Base-by-base conservation (phyloP, 192 early-diverging fungal species). In the Mortierella antarctica region DNA sequence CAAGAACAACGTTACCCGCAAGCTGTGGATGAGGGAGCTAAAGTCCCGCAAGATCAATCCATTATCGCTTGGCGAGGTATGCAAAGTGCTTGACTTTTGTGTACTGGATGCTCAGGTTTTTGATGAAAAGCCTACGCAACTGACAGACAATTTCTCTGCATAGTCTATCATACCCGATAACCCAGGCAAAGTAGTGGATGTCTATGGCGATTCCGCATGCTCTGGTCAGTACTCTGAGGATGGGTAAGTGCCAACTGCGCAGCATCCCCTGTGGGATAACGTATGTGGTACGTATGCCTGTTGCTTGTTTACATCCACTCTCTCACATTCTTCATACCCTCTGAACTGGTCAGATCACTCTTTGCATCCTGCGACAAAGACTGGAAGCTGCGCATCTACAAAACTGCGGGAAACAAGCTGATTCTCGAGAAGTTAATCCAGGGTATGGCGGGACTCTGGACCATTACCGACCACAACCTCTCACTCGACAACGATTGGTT, bases 351-450 rank as follows among this genome's bases (percentile, higher is more conserved):
- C 57, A 87, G 86, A 20, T 83, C 83, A 21, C 73, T 91, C 6
- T 89, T 90, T 71, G 90, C 88, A 57, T 62, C 83, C 18, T 86
- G 86, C 57, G 88, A 86, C 15, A 85, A 90, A 68, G 90, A 90
- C 67, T 92, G 86, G 65, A 51, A 75, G 58, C 70, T 93, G 13
- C 83, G 87, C 70, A 85, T 92, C 46, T 92, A 90, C 67, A 85
- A 88, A 62, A 83, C 90, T 10, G 70, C 83, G 7, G 86, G 90
- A 5, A 57, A 70, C 40, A 71, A 67, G 18, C 72, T 90, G 14
- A 59, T 68, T 45, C 62, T 55, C 39, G 67, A 81, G 42, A 83
- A 72, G 46, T 60, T 74, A 17, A 85, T 92, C 14, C 71, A 80
- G 17, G 85, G 82, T 8, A 71, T 74, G 1, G 42, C 61, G 39